These are phyloP conservation scores for Lipomyces kockii DNA, from an alignment of 805 yeast species.

Conservation along the genomic window DNA sequence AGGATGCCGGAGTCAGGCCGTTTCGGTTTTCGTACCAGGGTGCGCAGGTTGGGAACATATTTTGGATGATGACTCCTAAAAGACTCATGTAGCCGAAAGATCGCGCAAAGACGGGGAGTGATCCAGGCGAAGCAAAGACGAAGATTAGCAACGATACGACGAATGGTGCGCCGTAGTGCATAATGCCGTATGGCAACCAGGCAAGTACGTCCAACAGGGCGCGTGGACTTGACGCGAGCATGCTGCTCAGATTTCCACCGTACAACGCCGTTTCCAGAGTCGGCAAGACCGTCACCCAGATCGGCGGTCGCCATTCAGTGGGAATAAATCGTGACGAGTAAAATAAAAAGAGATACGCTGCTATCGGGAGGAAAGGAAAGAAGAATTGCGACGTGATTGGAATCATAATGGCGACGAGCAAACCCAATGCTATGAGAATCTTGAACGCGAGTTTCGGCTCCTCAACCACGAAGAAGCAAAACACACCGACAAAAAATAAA, in stretches of 20 bases:
- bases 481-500: conserved; percentile 57
- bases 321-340: conserved; percentile 75
- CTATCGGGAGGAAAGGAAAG: conserved; percentile 78
- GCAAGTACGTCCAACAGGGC: conserved; percentile 78
- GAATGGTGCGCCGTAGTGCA: conserved; percentile 90
- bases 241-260: conserved; percentile 83
- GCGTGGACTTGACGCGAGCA: conserved; percentile 73
- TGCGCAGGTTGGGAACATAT: conserved; percentile 90
- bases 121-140: conserved; percentile 88
- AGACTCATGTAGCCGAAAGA: conserved; percentile 95
- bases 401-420: conserved; percentile 56
- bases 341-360: conserved; percentile 83
- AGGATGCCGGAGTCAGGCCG: conserved; percentile 88
- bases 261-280: conserved; percentile 89
- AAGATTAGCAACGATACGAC: conserved; percentile 78
- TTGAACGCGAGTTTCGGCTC: conserved; percentile 43
- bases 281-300: conserved; percentile 84
- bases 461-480: conserved; percentile 49
- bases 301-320: conserved; percentile 78
- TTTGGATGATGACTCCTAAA: conserved; percentile 80
- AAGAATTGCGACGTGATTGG: conserved; percentile 87
- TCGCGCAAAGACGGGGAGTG: conserved; percentile 81
- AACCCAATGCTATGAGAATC: conserved; percentile 56
- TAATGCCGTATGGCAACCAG: conserved; percentile 92
- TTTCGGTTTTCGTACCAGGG: conserved; percentile 88